phyloP scores from a whole-genome alignment of 2,329 filamentous ascomycete genomes.

The Monosporascus sp. region DNA sequence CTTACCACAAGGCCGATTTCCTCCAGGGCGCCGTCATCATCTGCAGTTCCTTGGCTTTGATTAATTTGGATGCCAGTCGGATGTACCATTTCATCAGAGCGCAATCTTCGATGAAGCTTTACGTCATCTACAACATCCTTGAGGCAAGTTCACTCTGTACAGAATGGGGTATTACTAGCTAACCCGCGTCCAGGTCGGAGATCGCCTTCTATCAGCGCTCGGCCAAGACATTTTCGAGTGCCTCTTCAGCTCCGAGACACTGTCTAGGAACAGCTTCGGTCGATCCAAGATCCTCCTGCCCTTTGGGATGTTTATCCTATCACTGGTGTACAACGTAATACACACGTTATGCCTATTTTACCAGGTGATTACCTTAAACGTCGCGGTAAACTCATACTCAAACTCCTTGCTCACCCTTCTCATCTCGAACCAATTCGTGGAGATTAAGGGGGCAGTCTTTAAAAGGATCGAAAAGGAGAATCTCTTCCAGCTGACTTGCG shows the following conservation, averaged over 20 bases:
- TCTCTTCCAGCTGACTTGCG: conserved; percentile 91
- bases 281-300: conserved; percentile 87
- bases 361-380: conserved; percentile 95
- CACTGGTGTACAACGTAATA: conserved; percentile 79
- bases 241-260: conserved; percentile 85
- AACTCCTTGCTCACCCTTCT: conserved; percentile 89
- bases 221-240: conserved; percentile 97
- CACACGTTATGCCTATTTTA: conserved; percentile 90
- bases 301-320: conserved; percentile 84
- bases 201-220: conserved; percentile 82
- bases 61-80: conserved; percentile 88
- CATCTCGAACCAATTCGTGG: conserved; percentile 96
- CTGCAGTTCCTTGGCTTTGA: conserved; percentile 75
- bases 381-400: conserved; percentile 97
- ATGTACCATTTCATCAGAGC: conserved; percentile 98
- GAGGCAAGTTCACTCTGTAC: conserved; percentile 49
- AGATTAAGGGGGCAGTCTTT: conserved; percentile 97
- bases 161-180: neutral
- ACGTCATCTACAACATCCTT: conserved; percentile 97
- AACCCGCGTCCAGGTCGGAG: conserved; percentile 53
- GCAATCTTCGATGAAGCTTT: conserved; percentile 95
- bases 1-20: conserved; percentile 91
- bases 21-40: conserved; percentile 86
- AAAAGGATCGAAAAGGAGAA: conserved; percentile 99
- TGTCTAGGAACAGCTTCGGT: conserved; percentile 81